Conservation (phyloP, 2,329 filamentous ascomycete species). For the Fusarium anthophilum region DNA sequence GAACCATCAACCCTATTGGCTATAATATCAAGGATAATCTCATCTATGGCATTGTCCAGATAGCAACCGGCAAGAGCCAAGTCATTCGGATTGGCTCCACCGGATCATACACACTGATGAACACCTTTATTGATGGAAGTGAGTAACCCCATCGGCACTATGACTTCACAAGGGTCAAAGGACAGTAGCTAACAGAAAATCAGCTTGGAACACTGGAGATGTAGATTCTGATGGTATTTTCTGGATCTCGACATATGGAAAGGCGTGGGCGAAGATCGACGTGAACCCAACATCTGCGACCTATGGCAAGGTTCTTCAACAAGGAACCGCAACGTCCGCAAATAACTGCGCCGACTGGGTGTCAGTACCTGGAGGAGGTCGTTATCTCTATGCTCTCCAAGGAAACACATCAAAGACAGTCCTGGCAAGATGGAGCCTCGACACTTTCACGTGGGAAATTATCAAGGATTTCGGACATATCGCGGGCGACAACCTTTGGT, state of each 20-base stretch:
- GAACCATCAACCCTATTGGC: background rate
- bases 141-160: background rate
- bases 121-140: background rate
- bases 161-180: no score
- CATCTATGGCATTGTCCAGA: constrained; percentile 10
- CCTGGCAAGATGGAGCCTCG: background rate
- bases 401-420: background rate
- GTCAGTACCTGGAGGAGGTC: background rate
- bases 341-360: constrained; percentile 5
- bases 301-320: background rate
- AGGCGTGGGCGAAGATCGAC: constrained; percentile 6
- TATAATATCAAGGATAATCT: constrained; percentile 12
- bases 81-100: constrained; percentile 4
- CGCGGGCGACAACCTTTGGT: background rate
- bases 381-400: background rate
- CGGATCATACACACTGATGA: constrained; percentile 6
- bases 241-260: background rate
- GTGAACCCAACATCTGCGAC: background rate
- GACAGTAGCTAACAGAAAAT: background rate
- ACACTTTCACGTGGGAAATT: background rate
- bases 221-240: background rate
- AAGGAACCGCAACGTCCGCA: background rate
- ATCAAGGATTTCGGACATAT: background rate
- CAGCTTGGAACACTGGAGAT: constrained; percentile 3
- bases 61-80: background rate